Evolutionary conservation across 1,284 basidiomycete species (phyloP).

Genomic region (Boletus semigastroideus): DNA sequence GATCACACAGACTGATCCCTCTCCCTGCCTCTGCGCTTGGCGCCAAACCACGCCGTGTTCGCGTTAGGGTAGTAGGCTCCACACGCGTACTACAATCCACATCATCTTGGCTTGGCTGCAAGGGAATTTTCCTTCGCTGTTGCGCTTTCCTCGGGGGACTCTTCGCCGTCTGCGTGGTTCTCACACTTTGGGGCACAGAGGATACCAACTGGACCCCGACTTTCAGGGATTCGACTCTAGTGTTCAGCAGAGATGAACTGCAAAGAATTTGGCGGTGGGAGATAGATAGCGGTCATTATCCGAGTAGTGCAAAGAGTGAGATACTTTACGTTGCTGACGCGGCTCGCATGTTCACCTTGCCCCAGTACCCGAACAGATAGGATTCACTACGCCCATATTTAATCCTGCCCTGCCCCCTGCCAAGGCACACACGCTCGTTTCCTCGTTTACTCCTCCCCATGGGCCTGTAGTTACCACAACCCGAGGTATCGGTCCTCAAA

Average conservation of each 20-base stretch:
- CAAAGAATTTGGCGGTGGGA: slow-evolving; percentile 92
- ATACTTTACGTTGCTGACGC: neutral
- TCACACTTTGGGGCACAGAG: slow-evolving; percentile 51
- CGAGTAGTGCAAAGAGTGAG: slow-evolving; percentile 70
- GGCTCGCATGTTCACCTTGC: neutral
- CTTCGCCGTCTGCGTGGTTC: slow-evolving; percentile 54
- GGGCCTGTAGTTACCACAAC: slow-evolving; percentile 42
- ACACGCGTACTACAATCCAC: neutral
- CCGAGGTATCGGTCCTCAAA: slow-evolving; percentile 65
- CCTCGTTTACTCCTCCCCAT: slow-evolving; percentile 40
- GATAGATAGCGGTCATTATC: slow-evolving; percentile 84
- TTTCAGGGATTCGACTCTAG: slow-evolving; percentile 67
- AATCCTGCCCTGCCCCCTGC: slow-evolving; percentile 69
- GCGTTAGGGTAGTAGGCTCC: slow-evolving; percentile 57
- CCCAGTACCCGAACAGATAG: slow-evolving; percentile 69
- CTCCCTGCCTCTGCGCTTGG: slow-evolving; percentile 42
- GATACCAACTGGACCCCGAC: slow-evolving; percentile 63
- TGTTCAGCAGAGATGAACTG: slow-evolving; percentile 71
- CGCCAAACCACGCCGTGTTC: slow-evolving; percentile 46
- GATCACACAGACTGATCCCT: slow-evolving; percentile 48
- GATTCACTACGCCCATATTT: slow-evolving; percentile 48
- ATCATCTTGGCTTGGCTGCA: slow-evolving; percentile 54
- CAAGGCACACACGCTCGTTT: slow-evolving; percentile 38
- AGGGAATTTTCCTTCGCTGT: slow-evolving; percentile 48
- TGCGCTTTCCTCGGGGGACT: slow-evolving; percentile 47